Conservation (phyloP, 352 stramenopile species). For the Pythium aphanidermatum region DNA sequence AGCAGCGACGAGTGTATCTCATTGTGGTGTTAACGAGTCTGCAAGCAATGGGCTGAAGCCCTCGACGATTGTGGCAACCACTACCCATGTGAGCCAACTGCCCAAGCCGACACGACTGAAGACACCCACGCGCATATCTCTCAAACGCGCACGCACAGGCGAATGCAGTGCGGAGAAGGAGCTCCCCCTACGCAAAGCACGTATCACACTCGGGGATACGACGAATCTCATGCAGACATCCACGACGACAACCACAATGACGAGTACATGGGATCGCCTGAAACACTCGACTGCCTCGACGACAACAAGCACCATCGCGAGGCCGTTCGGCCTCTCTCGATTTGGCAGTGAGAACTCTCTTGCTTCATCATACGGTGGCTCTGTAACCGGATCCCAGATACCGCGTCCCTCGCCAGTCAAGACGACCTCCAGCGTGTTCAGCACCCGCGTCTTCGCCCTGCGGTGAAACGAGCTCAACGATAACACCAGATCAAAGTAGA, state of each 20-base stretch:
- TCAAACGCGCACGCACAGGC: constrained; percentile 44
- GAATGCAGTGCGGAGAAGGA: constrained; percentile 51
- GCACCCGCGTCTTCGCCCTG: constrained; percentile 15
- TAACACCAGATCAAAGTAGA: too few species aligned
- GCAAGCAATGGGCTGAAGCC: too few species aligned
- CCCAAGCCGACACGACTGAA: constrained; percentile 33
- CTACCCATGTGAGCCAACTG: constrained; percentile 30
- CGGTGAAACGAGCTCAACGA: constrained; percentile 1
- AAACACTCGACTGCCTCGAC: neutral
- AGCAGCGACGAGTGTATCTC: neutral
- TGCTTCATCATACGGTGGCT: too few species aligned
- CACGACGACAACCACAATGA: constrained; percentile 21
- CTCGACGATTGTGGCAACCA: neutral
- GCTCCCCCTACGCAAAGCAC: constrained; percentile 42
- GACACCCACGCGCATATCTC: constrained; percentile 47
- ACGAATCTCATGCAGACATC: constrained; percentile 23
- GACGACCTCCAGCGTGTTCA: neutral
- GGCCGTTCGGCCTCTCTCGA: constrained; percentile 1
- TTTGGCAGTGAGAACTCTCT: neutral
- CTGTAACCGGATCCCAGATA: too few species aligned
- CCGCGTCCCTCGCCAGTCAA: neutral
- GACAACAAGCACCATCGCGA: neutral
- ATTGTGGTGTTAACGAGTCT: neutral
- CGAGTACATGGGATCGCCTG: constrained; percentile 17
- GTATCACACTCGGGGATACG: constrained; percentile 23